Percentiles rank a stretch among this genome's conserved stretches.
Conservation (phyloP, 768 basidiomycete species). For the Neoboletus brunneissimus region DNA sequence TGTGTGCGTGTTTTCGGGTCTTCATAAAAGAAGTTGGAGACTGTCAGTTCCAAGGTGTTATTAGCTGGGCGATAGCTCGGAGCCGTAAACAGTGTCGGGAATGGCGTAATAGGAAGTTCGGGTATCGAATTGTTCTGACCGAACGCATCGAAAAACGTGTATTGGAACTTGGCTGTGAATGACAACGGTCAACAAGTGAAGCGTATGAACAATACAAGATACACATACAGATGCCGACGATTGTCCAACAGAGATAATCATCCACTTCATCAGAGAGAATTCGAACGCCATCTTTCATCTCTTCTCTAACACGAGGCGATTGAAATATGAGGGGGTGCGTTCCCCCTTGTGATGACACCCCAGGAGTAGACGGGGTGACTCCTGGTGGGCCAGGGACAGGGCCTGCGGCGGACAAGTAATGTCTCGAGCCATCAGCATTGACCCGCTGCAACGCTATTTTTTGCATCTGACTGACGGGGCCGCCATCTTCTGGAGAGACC, state of each 20-base stretch:
- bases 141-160: conserved; percentile 90
- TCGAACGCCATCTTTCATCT: conserved; percentile 73
- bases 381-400: conserved; percentile 77
- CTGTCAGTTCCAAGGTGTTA: conserved; percentile 78
- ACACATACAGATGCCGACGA: conserved; percentile 87
- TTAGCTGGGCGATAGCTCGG: conserved; percentile 69
- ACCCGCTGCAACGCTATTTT: conserved; percentile 89
- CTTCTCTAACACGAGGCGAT: conserved; percentile 76
- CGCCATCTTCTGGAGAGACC: conserved; percentile 83
- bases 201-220: conserved; percentile 3
- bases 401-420: conserved; percentile 87
- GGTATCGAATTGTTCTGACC: conserved; percentile 76
- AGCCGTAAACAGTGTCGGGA: conserved; percentile 80
- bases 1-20: conserved; percentile 62
- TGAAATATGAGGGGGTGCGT: conserved; percentile 81
- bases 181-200: conserved; percentile 18
- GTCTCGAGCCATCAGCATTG: conserved; percentile 76
- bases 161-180: conserved; percentile 81
- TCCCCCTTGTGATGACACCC: conserved; percentile 70
- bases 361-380: conserved; percentile 68
- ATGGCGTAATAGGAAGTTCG: conserved; percentile 80
- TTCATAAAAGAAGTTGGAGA: conserved; percentile 86
- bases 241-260: conserved; percentile 94
- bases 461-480: conserved; percentile 95
- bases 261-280: conserved; percentile 86